Base-by-base conservation (phyloP, 306 rosid genomes). In the Dicorynia guianensis region DNA sequence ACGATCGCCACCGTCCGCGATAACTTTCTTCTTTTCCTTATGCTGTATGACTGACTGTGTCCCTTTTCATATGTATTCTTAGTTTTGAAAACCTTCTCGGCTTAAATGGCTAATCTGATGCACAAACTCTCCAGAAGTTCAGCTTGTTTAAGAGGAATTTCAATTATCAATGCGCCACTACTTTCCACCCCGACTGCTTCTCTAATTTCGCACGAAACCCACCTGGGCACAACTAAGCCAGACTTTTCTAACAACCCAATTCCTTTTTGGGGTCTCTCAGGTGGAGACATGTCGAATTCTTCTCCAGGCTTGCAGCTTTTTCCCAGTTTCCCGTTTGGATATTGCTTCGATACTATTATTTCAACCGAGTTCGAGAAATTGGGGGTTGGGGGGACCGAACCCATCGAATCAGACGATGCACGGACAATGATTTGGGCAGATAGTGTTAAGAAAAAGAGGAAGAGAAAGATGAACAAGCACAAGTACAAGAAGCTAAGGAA, bases 361-460 rank as follows among this genome's bases (percentile, higher is more conserved):
- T 30, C 84, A 8, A 53, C 74, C 38, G 76, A 79, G 77, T 62
- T 53, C 20, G 61, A 62, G 20, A 48, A 36, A 5, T n/a, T 77
- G 19, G 81, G 68, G 6, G 57, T 42, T 33, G 54, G 11, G 1
- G 62, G 76, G 75, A 15, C 67, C 25, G 60, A 50, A 20, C 63
- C 50, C 65, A 73, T 69, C 11, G 81, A 65, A 35, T 13, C 61
- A 11, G 80, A 66, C 33, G 86, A 79, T 36, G 59, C 64, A 10
- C 19, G 69, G 46, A 71, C 59, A 62, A 46, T 85, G 54, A 82
- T 88, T 46, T 85, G 92, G 92, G 88, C 89, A 8, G 88, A 83
- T 69, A 88, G 92, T 48, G 88, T 83, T 74, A 84, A 84, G 84
- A 84, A 72, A 90, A 86, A 84, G 86, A 74, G 90, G 87, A 89